These are phyloP conservation scores for Hypomyces perniciosus DNA, from an alignment of 2,329 filamentous ascomycete species.

Conservation along the genomic window DNA sequence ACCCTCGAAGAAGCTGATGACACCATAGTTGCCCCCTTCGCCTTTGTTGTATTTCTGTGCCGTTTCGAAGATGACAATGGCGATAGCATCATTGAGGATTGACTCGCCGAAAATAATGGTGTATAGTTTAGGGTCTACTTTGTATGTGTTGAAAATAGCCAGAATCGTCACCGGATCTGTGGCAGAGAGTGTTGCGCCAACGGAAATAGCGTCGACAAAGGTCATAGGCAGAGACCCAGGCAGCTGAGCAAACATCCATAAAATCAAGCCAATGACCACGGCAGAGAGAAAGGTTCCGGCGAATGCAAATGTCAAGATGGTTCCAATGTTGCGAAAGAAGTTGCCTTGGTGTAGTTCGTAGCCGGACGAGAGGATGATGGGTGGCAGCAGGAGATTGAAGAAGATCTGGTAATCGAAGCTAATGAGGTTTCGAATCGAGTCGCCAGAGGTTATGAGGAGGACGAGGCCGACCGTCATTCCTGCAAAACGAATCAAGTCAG, in stretches of 20 bases:
- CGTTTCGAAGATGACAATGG: conserved; percentile 97
- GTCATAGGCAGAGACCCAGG: conserved; percentile 78
- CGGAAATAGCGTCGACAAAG: conserved; percentile 93
- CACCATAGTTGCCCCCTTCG: conserved; percentile 62
- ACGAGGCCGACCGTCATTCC: conserved; percentile 94
- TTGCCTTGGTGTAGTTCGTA: conserved; percentile 98
- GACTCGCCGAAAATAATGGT: conserved; percentile 98
- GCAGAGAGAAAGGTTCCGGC: conserved; percentile 96
- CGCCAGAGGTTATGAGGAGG: conserved; percentile 72
- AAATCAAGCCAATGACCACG: conserved; percentile 81
- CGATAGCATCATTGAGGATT: conserved; percentile 95
- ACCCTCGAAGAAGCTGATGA: conserved; percentile 82
- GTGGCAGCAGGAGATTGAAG: conserved; percentile 97
- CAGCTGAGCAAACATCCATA: conserved; percentile 84
- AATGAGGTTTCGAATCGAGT: conserved; percentile 82
- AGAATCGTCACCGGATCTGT: conserved; percentile 97
- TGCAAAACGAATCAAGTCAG: conserved; percentile 28
- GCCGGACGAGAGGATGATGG: conserved; percentile 93
- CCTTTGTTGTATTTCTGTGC: conserved; percentile 86
- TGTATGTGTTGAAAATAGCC: conserved; percentile 98
- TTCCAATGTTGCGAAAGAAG: conserved; percentile 97
- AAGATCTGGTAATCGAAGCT: conserved; percentile 99
- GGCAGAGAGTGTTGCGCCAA: conserved; percentile 91
- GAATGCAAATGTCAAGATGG: conserved; percentile 95
- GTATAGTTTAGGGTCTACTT: conserved; percentile 97